phyloP scores from a whole-genome alignment of 352 stramenopile species.

The Phytophthora pseudosyringae region DNA sequence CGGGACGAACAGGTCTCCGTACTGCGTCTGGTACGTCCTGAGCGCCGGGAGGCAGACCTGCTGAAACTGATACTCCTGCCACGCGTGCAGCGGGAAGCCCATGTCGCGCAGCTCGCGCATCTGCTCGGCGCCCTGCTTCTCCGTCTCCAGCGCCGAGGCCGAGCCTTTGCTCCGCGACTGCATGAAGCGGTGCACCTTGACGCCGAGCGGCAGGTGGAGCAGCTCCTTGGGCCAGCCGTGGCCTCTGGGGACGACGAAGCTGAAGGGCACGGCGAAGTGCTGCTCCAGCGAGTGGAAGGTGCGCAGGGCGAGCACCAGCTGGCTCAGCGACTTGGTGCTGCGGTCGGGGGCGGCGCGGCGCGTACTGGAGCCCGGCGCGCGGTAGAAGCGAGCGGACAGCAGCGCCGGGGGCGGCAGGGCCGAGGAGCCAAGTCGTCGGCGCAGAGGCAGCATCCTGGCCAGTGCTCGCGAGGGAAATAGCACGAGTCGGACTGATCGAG shows the following conservation, averaged over 20 bases:
- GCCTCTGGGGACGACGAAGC: slow-evolving; percentile 33
- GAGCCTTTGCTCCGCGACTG: slow-evolving; percentile 31
- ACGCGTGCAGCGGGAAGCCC: slow-evolving; percentile 65
- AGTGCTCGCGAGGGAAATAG: too few species aligned
- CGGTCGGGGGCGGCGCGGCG: background rate
- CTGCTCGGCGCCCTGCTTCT: slow-evolving; percentile 39
- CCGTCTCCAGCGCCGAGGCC: slow-evolving; percentile 29
- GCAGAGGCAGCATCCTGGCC: too few species aligned
- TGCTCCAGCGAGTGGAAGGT: slow-evolving; percentile 61
- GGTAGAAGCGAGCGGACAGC: slow-evolving; percentile 14
- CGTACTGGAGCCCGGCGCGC: slow-evolving; percentile 3
- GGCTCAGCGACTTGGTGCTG: slow-evolving; percentile 9
- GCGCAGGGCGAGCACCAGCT: slow-evolving; percentile 55
- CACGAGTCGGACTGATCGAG: too few species aligned
- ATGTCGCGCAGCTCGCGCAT: slow-evolving; percentile 47
- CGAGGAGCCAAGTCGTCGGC: background rate
- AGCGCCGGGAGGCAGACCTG: slow-evolving; percentile 78
- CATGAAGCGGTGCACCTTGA: slow-evolving; percentile 67
- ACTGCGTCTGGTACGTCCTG: slow-evolving; percentile 71
- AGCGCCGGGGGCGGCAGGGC: background rate
- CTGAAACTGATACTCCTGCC: slow-evolving; percentile 71
- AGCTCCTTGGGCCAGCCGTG: slow-evolving; percentile 52
- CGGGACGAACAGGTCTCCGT: slow-evolving; percentile 92
- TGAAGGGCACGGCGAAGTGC: slow-evolving; percentile 72
- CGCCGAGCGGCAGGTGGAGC: slow-evolving; percentile 57